Percentiles rank a stretch among this genome's conserved stretches.
Evolutionary conservation across 208 protist genomes (phyloP).

Genomic region (Acanthamoeba rhysodes): DNA sequence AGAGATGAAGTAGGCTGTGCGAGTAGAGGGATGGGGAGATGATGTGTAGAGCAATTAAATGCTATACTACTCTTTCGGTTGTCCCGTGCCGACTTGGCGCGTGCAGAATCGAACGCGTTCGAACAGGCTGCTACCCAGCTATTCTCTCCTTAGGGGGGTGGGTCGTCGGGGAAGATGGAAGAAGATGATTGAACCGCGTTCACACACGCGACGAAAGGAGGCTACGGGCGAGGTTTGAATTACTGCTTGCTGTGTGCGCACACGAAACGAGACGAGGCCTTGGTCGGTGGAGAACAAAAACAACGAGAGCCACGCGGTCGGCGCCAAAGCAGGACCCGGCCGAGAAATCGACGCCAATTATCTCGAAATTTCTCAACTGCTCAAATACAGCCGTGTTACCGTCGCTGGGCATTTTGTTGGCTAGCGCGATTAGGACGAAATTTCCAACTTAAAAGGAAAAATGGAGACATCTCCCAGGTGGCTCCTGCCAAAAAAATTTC

Average conservation of each 20-base stretch:
- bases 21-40: neutral
- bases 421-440: too few species aligned
- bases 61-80: neutral
- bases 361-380: too few species aligned
- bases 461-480: neutral
- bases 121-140: neutral
- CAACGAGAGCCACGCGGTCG: neutral
- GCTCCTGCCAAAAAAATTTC: too few species aligned
- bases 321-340: too few species aligned
- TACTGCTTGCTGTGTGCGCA: neutral
- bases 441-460: neutral
- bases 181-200: neutral
- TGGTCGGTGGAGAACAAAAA: neutral
- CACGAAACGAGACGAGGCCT: neutral
- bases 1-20: neutral
- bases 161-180: neutral
- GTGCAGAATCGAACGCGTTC: neutral
- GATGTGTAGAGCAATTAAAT: neutral
- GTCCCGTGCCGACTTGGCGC: neutral
- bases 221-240: neutral
- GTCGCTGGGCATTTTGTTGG: too few species aligned
- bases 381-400: too few species aligned
- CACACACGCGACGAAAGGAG: neutral
- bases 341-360: neutral
- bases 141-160: neutral